These are phyloP conservation scores for Emergomyces pasteurianus DNA, from an alignment of 2,329 filamentous ascomycete species.

Conservation along the genomic window DNA sequence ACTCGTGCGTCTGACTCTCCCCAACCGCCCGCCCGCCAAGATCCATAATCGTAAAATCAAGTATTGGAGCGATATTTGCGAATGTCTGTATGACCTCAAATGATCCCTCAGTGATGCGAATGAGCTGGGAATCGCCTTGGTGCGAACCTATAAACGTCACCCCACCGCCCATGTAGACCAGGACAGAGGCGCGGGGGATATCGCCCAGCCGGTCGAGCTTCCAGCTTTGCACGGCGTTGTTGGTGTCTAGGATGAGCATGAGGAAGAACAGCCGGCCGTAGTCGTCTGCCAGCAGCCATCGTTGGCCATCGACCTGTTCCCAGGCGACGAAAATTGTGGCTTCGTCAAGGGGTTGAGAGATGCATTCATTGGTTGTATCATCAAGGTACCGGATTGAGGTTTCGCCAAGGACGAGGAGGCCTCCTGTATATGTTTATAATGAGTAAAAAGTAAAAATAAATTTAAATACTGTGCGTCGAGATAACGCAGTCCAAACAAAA, in stretches of 20 bases:
- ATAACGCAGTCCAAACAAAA: background rate
- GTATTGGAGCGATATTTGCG: slow-evolving; percentile 75
- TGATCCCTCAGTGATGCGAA: slow-evolving; percentile 49
- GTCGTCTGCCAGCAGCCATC: slow-evolving; percentile 84
- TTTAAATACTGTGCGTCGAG: slow-evolving; percentile 22
- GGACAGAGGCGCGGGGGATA: slow-evolving; percentile 62
- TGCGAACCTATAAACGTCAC: slow-evolving; percentile 82
- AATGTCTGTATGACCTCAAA: slow-evolving; percentile 63
- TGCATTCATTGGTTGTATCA: slow-evolving; percentile 55
- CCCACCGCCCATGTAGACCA: slow-evolving; percentile 60
- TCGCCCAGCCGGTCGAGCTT: slow-evolving; percentile 53
- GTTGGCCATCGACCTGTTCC: slow-evolving; percentile 68
- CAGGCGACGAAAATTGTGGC: slow-evolving; percentile 85
- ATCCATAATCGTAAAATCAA: slow-evolving; percentile 95
- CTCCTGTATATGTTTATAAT: slow-evolving; percentile 37
- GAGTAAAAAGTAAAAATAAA: slow-evolving; percentile 44
- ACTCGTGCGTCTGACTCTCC: slow-evolving; percentile 71
- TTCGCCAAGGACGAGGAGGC: slow-evolving; percentile 64
- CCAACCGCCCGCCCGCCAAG: slow-evolving; percentile 75
- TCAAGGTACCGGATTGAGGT: slow-evolving; percentile 78
- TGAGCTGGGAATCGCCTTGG: slow-evolving; percentile 80
- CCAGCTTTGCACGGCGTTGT: slow-evolving; percentile 59
- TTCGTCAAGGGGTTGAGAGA: slow-evolving; percentile 55
- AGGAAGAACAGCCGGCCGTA: slow-evolving; percentile 80
- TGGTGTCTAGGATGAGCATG: slow-evolving; percentile 55